These are phyloP conservation scores for Akanthomyces lecanii DNA, from an alignment of 2,329 filamentous ascomycete genomes.

Conservation along the genomic window DNA sequence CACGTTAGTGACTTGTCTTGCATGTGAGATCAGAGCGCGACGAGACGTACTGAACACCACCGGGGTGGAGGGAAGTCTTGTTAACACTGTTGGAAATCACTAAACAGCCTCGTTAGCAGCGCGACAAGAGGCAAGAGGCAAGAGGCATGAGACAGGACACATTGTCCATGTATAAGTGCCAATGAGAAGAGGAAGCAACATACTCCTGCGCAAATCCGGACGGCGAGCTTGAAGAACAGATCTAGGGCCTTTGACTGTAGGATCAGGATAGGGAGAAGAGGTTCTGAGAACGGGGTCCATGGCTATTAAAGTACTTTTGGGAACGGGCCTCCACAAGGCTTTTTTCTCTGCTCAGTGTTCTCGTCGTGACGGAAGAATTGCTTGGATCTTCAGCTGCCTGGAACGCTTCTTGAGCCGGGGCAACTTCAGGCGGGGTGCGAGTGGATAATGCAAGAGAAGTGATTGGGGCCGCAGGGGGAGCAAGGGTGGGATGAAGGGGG, in stretches of 20 bases:
- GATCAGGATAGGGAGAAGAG: constrained; percentile 36
- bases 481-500: constrained; percentile 5
- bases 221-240: constrained; percentile 35
- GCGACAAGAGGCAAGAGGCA: constrained; percentile 2
- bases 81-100: constrained; percentile 66
- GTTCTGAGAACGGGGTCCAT: constrained; percentile 39
- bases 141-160: background rate
- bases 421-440: constrained; percentile 8
- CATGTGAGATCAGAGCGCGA: constrained; percentile 16
- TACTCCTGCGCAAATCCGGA: constrained; percentile 40
- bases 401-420: constrained; percentile 16
- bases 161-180: background rate
- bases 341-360: constrained; percentile 11
- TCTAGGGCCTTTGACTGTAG: constrained; percentile 37
- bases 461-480: background rate
- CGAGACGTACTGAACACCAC: constrained; percentile 78
- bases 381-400: constrained; percentile 19
- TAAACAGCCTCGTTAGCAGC: constrained; percentile 26
- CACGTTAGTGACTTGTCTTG: constrained; percentile 26
- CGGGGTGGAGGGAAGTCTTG: constrained; percentile 87
- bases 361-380: constrained; percentile 16
- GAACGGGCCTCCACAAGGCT: constrained; percentile 17
- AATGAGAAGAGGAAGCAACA: constrained; percentile 23
- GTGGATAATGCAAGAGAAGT: constrained; percentile 9
- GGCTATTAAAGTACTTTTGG: constrained; percentile 34